phyloP scores from a whole-genome alignment of 306 rosid species.

The Corylus americana region DNA sequence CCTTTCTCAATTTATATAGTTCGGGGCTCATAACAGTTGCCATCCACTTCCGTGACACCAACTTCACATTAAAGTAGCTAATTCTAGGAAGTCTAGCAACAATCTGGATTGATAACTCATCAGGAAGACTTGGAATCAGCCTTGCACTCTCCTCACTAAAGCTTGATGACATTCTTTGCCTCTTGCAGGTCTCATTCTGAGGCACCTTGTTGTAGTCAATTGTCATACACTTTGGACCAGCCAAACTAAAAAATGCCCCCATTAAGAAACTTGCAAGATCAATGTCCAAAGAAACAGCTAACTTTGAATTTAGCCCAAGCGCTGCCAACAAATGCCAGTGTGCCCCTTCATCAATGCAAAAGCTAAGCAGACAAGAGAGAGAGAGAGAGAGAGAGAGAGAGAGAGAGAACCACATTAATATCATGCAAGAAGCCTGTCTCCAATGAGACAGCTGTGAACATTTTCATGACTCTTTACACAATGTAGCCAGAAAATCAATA shows the following conservation, averaged over 20 bases:
- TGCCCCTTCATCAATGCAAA: conserved; percentile 19
- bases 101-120: conserved; percentile 87
- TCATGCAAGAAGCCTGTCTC: background rate
- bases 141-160: conserved; percentile 62
- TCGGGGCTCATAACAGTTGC: conserved; percentile 54
- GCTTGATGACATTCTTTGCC: conserved; percentile 62
- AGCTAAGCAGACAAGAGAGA: conserved; percentile 3
- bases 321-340: background rate
- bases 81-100: conserved; percentile 87
- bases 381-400: background rate
- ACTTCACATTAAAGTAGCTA: conserved; percentile 53
- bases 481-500: background rate
- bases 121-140: conserved; percentile 83
- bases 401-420: background rate
- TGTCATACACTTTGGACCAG: conserved; percentile 32
- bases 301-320: conserved; percentile 13
- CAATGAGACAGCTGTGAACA: background rate
- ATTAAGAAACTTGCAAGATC: conserved; percentile 41
- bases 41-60: conserved; percentile 84
- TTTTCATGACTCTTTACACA: background rate
- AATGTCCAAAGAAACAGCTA: conserved; percentile 29
- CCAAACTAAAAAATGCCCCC: conserved; percentile 75
- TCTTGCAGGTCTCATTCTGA: conserved; percentile 57
- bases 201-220: conserved; percentile 40
- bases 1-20: conserved; percentile 70